Evolutionary conservation across 2,329 filamentous ascomycete genomes (phyloP).

Genomic region (Helminthosporium solani): DNA sequence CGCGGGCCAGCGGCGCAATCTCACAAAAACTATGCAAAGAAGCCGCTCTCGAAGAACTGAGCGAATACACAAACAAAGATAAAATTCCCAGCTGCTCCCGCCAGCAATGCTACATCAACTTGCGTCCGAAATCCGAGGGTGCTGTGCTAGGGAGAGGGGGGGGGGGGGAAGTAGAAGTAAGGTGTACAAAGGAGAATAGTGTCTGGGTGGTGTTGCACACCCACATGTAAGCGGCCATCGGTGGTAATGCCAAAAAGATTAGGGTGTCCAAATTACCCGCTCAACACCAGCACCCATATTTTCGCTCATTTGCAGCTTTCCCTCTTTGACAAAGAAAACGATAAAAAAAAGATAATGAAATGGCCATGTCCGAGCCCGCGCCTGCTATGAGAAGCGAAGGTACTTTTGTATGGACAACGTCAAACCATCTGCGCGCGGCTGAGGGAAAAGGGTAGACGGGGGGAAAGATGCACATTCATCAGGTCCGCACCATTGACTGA

Average conservation of each 20-base stretch:
- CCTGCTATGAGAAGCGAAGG: slow-evolving; percentile 8
- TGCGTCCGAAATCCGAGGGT: slow-evolving; percentile 1
- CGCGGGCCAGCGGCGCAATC: neutral
- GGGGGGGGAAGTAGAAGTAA: neutral
- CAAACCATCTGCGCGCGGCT: slow-evolving; percentile 16
- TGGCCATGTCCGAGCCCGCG: neutral
- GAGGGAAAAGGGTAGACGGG: slow-evolving; percentile 5
- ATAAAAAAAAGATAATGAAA: slow-evolving; percentile 2
- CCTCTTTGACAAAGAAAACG: slow-evolving; percentile 11
- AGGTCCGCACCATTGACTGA: slow-evolving; percentile 2
- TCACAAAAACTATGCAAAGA: neutral
- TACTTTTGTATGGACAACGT: slow-evolving; percentile 24
- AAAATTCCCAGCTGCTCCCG: slow-evolving; percentile 11
- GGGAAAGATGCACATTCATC: slow-evolving; percentile 6
- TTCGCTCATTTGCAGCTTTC: slow-evolving; percentile 13
- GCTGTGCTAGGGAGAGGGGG: neutral
- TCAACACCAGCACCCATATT: slow-evolving; percentile 8
- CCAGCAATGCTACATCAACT: slow-evolving; percentile 30
- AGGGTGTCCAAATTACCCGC: slow-evolving; percentile 20
- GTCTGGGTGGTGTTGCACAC: slow-evolving; percentile 9
- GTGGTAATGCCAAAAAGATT: slow-evolving; percentile 32
- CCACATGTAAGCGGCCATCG: neutral
- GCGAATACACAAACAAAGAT: neutral
- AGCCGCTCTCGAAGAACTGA: neutral
- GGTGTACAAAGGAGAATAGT: slow-evolving; percentile 4